Conservation (phyloP, 306 rosid species). For the Castanea sativa region DNA sequence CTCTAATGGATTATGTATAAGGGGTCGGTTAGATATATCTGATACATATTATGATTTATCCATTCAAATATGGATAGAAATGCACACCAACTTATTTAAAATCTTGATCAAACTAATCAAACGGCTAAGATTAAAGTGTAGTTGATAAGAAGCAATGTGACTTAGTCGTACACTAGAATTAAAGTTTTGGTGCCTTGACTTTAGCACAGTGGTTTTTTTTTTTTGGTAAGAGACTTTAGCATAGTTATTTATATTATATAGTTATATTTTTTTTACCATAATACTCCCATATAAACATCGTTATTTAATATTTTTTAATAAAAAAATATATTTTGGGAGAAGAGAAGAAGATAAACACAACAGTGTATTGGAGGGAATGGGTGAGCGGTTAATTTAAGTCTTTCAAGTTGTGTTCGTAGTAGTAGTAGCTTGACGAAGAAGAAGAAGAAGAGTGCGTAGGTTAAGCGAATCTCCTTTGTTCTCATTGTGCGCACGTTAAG, state of each 20-base stretch:
- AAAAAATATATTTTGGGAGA: not conserved
- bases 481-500: conserved; percentile 37
- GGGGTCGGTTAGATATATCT: too few species aligned
- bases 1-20: too few species aligned
- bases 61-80: too few species aligned
- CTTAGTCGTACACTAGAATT: too few species aligned
- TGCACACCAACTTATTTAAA: too few species aligned
- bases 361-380: conserved; percentile 57
- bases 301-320: not conserved
- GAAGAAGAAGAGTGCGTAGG: conserved; percentile 41
- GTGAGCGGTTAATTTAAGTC: conserved; percentile 51
- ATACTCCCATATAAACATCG: too few species aligned
- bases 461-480: conserved; percentile 46
- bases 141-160: conserved; percentile 14
- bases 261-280: too few species aligned
- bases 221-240: too few species aligned
- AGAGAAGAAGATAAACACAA: not conserved
- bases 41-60: too few species aligned
- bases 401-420: conserved; percentile 25
- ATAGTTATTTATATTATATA: too few species aligned
- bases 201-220: too few species aligned
- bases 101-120: not conserved
- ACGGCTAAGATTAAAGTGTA: conserved; percentile 10
- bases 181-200: too few species aligned
- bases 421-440: conserved; percentile 48